Evolutionary conservation across 306 rosid species (phyloP).

Genomic region (Carpinus fangiana): DNA sequence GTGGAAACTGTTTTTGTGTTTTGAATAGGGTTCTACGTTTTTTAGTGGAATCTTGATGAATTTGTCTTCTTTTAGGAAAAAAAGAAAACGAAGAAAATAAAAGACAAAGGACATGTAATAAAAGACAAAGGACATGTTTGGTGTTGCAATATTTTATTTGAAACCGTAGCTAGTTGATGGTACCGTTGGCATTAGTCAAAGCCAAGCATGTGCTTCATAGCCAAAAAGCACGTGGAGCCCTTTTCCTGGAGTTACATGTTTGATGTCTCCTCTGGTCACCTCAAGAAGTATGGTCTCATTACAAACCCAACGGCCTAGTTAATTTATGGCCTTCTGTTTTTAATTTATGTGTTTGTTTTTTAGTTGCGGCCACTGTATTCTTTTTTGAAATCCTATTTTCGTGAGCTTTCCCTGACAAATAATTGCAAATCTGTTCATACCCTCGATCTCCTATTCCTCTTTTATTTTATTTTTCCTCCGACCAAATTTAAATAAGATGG

Average conservation of each 20-base stretch:
- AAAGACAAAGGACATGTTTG: too few relatives aligned
- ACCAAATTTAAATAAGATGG: background rate
- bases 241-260: constrained; percentile 33
- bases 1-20: too few relatives aligned
- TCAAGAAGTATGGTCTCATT: constrained; percentile 21
- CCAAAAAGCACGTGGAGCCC: constrained; percentile 60
- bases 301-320: constrained; percentile 16
- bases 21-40: too few relatives aligned
- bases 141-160: too few relatives aligned
- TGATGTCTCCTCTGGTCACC: constrained; percentile 31
- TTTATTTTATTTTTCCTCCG: too few relatives aligned
- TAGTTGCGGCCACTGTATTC: background rate
- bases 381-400: background rate
- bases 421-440: background rate
- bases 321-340: constrained; percentile 22
- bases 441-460: too few relatives aligned
- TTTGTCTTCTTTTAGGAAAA: too few relatives aligned
- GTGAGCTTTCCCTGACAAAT: background rate
- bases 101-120: too few relatives aligned
- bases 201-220: constrained; percentile 35
- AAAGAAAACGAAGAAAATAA: too few relatives aligned
- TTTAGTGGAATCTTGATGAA: too few relatives aligned
- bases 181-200: constrained; percentile 32
- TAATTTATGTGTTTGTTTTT: constrained; percentile 14
- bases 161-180: background rate